Evolutionary conservation across 202 grass and related monocot species (phyloP), one percentile per base, ranked within the genome.

Genomic region (Elaeis oleifera): DNA sequence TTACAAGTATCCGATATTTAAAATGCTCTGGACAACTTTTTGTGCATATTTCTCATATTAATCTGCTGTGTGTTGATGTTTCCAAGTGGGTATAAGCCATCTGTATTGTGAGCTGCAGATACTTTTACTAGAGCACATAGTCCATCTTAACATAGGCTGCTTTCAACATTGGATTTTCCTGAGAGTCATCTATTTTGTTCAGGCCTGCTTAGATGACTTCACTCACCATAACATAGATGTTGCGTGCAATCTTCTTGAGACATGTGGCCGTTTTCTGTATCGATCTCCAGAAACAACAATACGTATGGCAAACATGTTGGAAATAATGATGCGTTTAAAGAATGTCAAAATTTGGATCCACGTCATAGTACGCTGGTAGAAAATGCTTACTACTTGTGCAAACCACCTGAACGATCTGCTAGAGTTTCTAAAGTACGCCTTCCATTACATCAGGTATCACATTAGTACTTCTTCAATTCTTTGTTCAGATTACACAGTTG

Each of bases 191-290:
- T 51, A 21, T 36, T 53, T 63, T 54, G 15, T 81, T 67, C 75
- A 97, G 94, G 82, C 88, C 13, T 97, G 92, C 53, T 53, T 97
- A 69, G 92, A 97, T 77, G 92, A 97, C 79, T 97, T 97, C 78
- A 97, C 84, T 67, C 92, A 97, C 76, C 92, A 97, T 79, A 97
- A 97, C 69, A 97, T 97, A 58, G 92, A 97, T 79, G 82, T 97
- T 50, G 84, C 84, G 53, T 97, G 92, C 79, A 97, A 86, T 70
- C 88, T 97, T 83, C 88, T 97, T 0, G 92, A 97, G 75, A 92
- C 84, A 49, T 97, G 92, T 50, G 92, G 92, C 1, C 82, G 84
- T 0, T 97, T 89, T 78, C 76, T 97, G 54, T 97, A 97, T 74
- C 88, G 92, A 48, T 89, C 82, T 58, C 94, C 94, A 57, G 92